A percentile compares a stretch with the other conserved stretches of the same genome.
These are phyloP conservation scores for Emergomyces pasteurianus DNA, from an alignment of 2,329 filamentous ascomycete species.

Conservation along the genomic window DNA sequence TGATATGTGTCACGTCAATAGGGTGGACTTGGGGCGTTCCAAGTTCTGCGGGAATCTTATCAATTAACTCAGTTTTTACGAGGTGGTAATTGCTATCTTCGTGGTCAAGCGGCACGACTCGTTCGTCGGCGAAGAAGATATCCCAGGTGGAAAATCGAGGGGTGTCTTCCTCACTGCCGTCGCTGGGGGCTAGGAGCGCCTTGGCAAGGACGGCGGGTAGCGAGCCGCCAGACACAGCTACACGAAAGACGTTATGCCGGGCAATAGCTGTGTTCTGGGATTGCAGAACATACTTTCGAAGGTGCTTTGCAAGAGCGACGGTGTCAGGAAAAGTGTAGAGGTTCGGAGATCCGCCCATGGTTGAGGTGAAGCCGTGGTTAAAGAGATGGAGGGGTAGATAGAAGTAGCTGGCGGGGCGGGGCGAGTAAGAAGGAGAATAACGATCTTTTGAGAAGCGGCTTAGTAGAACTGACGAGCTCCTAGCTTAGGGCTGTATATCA, in stretches of 20 bases:
- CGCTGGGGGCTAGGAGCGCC: conserved; percentile 55
- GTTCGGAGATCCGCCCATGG: conserved; percentile 31
- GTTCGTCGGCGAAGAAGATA: conserved; percentile 97
- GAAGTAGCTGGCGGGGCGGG: background rate
- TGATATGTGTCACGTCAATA: conserved; percentile 54
- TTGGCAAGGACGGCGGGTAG: conserved; percentile 78
- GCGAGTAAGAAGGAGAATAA: background rate
- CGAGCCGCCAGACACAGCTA: conserved; percentile 88
- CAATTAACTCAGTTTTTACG: conserved; percentile 73
- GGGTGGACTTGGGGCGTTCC: conserved; percentile 62
- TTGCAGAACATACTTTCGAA: conserved; percentile 72
- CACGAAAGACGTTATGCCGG: conserved; percentile 76
- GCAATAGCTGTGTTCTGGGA: conserved; percentile 67
- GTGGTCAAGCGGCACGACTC: conserved; percentile 83
- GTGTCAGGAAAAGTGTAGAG: conserved; percentile 70
- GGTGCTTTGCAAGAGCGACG: conserved; percentile 58
- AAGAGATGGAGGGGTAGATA: conserved; percentile 6
- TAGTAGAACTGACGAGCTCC: background rate
- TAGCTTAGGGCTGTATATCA: background rate
- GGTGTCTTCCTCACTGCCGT: conserved; percentile 44
- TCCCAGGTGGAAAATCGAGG: conserved; percentile 82
- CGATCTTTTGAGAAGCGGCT: background rate
- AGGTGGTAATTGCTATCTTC: conserved; percentile 89
- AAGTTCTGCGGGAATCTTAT: conserved; percentile 63
- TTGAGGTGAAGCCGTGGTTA: conserved; percentile 10